phyloP scores from a whole-genome alignment of 1,284 basidiomycete genomes.

The Leccinum fallax region DNA sequence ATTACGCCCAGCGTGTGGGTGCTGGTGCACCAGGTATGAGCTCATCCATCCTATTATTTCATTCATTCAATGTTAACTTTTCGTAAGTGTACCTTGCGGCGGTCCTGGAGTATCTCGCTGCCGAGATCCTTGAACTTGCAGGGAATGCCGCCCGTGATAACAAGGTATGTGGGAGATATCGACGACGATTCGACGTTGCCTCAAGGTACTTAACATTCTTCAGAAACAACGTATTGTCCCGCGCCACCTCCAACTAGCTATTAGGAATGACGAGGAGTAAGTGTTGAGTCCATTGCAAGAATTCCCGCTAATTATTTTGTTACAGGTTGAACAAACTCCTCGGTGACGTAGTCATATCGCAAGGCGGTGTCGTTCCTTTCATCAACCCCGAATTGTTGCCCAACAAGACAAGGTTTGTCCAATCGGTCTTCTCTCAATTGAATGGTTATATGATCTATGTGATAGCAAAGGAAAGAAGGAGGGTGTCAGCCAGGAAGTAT shows the following conservation, averaged over 20 bases:
- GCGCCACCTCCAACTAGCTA: slow-evolving; percentile 87
- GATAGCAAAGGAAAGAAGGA: slow-evolving; percentile 39
- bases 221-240: slow-evolving; percentile 89
- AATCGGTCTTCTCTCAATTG: neutral
- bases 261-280: slow-evolving; percentile 85
- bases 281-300: slow-evolving; percentile 33
- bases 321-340: slow-evolving; percentile 73
- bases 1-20: slow-evolving; percentile 81
- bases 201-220: neutral
- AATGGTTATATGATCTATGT: slow-evolving; percentile 1
- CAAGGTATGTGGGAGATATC: slow-evolving; percentile 45
- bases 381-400: slow-evolving; percentile 55
- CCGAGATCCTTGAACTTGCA: slow-evolving; percentile 88
- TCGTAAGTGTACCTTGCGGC: slow-evolving; percentile 72
- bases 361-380: slow-evolving; percentile 88
- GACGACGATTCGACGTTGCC: neutral
- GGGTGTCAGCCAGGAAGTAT: slow-evolving; percentile 36
- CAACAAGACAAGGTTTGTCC: slow-evolving; percentile 43
- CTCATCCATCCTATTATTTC: neutral
- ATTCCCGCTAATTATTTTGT: slow-evolving; percentile 8
- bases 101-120: slow-evolving; percentile 83
- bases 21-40: slow-evolving; percentile 77
- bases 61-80: neutral
- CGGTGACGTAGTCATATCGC: slow-evolving; percentile 85
- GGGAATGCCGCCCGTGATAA: slow-evolving; percentile 85